Conservation (phyloP, 495 filamentous ascomycete genomes). For the Xanthoparmelia taractica region DNA sequence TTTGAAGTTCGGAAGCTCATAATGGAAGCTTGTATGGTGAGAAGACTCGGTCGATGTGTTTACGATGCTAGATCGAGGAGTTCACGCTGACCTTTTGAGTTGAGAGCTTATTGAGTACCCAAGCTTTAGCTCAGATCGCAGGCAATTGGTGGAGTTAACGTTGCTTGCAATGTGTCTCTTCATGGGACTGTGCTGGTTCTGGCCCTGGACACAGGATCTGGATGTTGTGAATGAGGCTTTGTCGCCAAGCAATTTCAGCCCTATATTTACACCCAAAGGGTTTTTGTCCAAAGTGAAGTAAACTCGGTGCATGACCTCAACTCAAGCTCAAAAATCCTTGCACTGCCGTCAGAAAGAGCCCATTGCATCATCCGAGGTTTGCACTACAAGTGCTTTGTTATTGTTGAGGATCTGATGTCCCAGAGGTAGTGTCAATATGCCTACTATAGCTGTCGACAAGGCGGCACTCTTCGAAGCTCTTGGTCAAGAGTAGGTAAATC, state of each 20-base stretch:
- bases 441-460: slow-evolving; percentile 93
- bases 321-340: not conserved
- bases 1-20: not conserved
- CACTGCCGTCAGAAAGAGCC: not conserved
- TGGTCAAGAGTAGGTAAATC: slow-evolving; percentile 65
- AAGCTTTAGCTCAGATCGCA: not conserved
- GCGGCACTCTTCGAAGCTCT: slow-evolving; percentile 87
- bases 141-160: slow-evolving; percentile 2
- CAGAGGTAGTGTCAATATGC: slow-evolving; percentile 38
- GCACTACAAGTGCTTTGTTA: not conserved
- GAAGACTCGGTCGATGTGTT: not conserved
- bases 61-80: not conserved
- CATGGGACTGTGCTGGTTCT: slow-evolving; percentile 8
- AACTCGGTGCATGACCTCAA: not conserved
- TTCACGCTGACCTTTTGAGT: slow-evolving; percentile 5
- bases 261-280: slow-evolving; percentile 2
- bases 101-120: not conserved
- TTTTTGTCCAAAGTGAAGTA: not conserved
- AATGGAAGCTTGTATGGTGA: not conserved
- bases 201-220: slow-evolving; percentile 6
- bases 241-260: slow-evolving; percentile 17
- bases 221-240: slow-evolving; percentile 10
- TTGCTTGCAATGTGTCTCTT: slow-evolving; percentile 1
- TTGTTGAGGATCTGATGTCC: not conserved
- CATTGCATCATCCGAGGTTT: not conserved